Conservation (phyloP, 805 yeast genomes). For the Lachancea meyersii region DNA sequence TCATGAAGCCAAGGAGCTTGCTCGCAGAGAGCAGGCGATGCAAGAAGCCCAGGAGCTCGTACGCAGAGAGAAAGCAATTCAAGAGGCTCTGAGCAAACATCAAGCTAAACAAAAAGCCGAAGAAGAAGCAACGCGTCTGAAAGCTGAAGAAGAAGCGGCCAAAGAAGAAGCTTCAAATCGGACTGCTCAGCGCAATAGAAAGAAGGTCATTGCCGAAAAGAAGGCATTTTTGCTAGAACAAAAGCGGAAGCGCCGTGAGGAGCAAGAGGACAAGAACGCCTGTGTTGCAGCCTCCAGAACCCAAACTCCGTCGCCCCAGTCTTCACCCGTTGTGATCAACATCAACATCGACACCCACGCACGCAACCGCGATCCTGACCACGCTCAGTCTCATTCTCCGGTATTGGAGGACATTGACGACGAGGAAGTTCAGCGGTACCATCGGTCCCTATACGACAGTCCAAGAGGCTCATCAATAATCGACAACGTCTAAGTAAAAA, state of each 20-base stretch:
- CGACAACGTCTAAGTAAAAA: conserved; percentile 21
- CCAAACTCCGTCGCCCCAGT: conserved; percentile 3
- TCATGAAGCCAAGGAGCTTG: too few species aligned
- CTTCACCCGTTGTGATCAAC: conserved; percentile 7
- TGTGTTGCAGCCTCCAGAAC: not conserved
- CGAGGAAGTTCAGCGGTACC: conserved; percentile 28
- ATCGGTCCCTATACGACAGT: conserved; percentile 18
- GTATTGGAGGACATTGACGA: conserved; percentile 32
- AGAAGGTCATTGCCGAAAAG: conserved; percentile 4
- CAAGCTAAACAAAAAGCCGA: not conserved
- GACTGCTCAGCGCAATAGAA: not conserved
- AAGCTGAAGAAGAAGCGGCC: conserved; percentile 7
- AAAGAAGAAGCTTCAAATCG: not conserved
- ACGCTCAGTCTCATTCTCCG: conserved; percentile 15
- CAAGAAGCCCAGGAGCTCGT: conserved; percentile 3
- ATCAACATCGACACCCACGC: conserved; percentile 7
- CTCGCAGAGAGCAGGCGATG: too few species aligned
- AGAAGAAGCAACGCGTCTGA: conserved; percentile 5
- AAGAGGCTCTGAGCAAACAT: not conserved
- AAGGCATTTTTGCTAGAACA: conserved; percentile 6
- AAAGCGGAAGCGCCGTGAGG: conserved; percentile 4
- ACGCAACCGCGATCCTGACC: not conserved
- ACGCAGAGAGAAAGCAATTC: conserved; percentile 1
- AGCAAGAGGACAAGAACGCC: not conserved
- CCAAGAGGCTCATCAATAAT: conserved; percentile 26